These are phyloP conservation scores for Kodamaea ohmeri DNA, from an alignment of 1,139 yeast genomes.

Conservation along the genomic window DNA sequence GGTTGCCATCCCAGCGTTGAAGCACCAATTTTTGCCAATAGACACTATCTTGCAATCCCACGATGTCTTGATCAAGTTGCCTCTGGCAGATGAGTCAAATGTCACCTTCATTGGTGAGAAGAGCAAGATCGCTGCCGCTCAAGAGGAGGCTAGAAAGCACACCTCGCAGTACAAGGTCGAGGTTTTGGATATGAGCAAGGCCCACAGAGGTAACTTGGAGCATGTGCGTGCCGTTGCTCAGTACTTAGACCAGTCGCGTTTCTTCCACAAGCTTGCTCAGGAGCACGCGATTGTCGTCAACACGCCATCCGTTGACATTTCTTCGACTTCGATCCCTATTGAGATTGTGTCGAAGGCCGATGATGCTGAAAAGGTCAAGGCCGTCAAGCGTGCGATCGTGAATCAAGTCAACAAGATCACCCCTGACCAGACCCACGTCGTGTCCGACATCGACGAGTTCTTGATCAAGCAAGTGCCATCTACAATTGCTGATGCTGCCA, in stretches of 20 bases:
- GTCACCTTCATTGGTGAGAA: constrained; percentile 68
- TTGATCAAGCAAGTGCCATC: constrained; percentile 53
- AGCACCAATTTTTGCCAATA: constrained; percentile 47
- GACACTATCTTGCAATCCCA: constrained; percentile 47
- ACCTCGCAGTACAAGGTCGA: constrained; percentile 56
- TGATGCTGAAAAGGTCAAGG: constrained; percentile 34
- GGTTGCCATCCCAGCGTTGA: constrained; percentile 43
- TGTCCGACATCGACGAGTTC: constrained; percentile 70
- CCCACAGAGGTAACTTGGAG: constrained; percentile 74
- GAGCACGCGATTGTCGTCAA: constrained; percentile 52
- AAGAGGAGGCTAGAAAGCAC: constrained; percentile 53
- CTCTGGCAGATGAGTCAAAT: constrained; percentile 43
- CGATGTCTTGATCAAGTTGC: constrained; percentile 63
- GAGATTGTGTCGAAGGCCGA: constrained; percentile 38
- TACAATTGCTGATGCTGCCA: constrained; percentile 45
- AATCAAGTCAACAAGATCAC: constrained; percentile 67
- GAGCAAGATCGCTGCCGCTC: constrained; percentile 56
- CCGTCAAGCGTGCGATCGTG: constrained; percentile 65
- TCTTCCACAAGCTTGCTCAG: constrained; percentile 45
- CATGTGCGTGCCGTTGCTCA: constrained; percentile 77
- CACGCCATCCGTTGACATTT: constrained; percentile 42
- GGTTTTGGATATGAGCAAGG: constrained; percentile 75
- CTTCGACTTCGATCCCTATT: constrained; percentile 37
- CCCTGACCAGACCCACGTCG: constrained; percentile 59
- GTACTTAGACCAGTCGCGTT: constrained; percentile 54